A percentile compares a stretch with the other conserved stretches of the same genome.
phyloP scores from a whole-genome alignment of 2,329 filamentous ascomycete species.

The Fusarium coicis region DNA sequence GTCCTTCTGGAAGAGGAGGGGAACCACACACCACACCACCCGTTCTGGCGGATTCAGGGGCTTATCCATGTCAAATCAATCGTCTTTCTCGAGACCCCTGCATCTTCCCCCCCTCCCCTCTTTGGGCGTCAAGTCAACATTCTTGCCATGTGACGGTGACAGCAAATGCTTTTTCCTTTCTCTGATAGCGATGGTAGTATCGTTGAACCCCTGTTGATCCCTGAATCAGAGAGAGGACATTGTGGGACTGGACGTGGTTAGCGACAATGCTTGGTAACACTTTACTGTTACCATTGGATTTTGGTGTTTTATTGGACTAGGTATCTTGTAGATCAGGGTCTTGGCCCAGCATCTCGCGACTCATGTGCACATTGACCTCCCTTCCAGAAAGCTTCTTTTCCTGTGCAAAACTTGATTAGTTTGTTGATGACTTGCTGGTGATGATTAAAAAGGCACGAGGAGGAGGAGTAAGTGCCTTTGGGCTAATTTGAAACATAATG shows the following conservation, averaged over 20 bases:
- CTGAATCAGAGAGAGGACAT: slow-evolving; percentile 27
- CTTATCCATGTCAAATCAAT: slow-evolving; percentile 33
- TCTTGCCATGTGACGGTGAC: slow-evolving; percentile 21
- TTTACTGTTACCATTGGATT: neutral
- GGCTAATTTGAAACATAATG: slow-evolving; percentile 45
- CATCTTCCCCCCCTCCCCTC: neutral
- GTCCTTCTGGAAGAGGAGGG: slow-evolving; percentile 36
- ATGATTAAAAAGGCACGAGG: neutral
- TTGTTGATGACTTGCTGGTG: neutral
- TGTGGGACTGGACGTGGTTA: slow-evolving; percentile 11
- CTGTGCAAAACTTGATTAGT: neutral
- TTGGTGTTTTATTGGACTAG: slow-evolving; percentile 2
- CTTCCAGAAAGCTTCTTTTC: slow-evolving; percentile 19
- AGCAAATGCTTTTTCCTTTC: neutral
- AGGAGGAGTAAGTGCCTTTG: slow-evolving; percentile 11
- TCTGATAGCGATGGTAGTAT: neutral
- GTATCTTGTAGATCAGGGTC: slow-evolving; percentile 21
- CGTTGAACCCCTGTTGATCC: slow-evolving; percentile 32
- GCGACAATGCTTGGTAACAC: slow-evolving; percentile 25
- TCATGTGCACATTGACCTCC: slow-evolving; percentile 12
- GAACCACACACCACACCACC: slow-evolving; percentile 39
- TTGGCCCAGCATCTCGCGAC: slow-evolving; percentile 9
- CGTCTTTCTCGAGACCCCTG: slow-evolving; percentile 7
- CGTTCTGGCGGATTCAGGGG: slow-evolving; percentile 39
- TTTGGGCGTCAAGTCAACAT: slow-evolving; percentile 25